These are phyloP conservation scores for Golubevia pallescens DNA, from an alignment of 1,284 basidiomycete species.

Conservation along the genomic window DNA sequence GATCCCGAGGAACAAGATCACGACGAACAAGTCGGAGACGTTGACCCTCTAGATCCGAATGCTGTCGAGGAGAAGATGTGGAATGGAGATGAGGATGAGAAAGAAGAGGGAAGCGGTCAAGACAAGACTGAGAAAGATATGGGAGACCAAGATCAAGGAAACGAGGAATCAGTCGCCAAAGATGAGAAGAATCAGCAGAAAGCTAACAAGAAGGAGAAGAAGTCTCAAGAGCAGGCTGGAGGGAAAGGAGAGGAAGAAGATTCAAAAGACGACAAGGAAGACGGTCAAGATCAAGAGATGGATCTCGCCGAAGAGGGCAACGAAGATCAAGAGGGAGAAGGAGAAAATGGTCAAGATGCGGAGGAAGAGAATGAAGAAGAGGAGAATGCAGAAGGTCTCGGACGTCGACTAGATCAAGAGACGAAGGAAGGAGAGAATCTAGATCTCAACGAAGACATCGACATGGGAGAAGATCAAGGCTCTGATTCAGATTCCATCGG, in stretches of 20 bases:
- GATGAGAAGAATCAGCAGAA: slow-evolving; percentile 26
- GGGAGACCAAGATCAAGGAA: slow-evolving; percentile 17
- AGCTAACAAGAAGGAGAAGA: slow-evolving; percentile 65
- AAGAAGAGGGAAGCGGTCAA: slow-evolving; percentile 65
- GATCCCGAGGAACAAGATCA: slow-evolving; percentile 59
- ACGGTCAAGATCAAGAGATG: slow-evolving; percentile 12
- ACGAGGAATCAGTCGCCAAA: slow-evolving; percentile 6
- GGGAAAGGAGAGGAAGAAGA: slow-evolving; percentile 64
- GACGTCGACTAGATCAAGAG: slow-evolving; percentile 58
- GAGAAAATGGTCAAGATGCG: slow-evolving; percentile 39
- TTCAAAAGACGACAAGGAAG: slow-evolving; percentile 56
- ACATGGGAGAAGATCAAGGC: slow-evolving; percentile 30
- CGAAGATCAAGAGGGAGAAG: slow-evolving; percentile 42
- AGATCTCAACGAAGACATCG: slow-evolving; percentile 50
- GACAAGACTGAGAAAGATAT: slow-evolving; percentile 42
- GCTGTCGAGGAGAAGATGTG: slow-evolving; percentile 63
- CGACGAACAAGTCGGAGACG: slow-evolving; percentile 55
- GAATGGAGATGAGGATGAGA: slow-evolving; percentile 33
- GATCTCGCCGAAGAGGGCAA: slow-evolving; percentile 25
- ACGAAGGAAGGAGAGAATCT: slow-evolving; percentile 60
- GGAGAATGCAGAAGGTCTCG: slow-evolving; percentile 65
- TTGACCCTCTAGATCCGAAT: slow-evolving; percentile 61
- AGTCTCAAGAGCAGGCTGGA: slow-evolving; percentile 59
- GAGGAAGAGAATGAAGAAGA: slow-evolving; percentile 60
- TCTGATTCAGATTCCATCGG: slow-evolving; percentile 6